These are phyloP conservation scores for Candida boidinii DNA, from an alignment of 805 yeast species.

Conservation along the genomic window DNA sequence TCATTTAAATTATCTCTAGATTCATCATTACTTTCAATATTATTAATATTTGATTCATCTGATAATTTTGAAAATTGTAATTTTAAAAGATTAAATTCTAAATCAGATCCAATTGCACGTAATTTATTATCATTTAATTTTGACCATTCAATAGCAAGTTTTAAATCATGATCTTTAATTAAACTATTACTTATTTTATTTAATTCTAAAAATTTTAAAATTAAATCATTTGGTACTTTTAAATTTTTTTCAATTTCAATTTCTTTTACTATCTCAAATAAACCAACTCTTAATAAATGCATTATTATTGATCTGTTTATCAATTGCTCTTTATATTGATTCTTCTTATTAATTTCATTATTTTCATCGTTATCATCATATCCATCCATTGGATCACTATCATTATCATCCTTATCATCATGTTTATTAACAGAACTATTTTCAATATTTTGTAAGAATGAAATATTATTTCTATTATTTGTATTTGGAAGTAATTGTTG, in stretches of 20 bases:
- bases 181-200: constrained; percentile 30
- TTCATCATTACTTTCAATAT: constrained; percentile 5
- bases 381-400: constrained; percentile 13
- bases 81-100: constrained; percentile 37
- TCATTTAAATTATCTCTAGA: constrained; percentile 1
- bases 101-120: constrained; percentile 27
- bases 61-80: constrained; percentile 29
- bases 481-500: too few species aligned
- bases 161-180: constrained; percentile 26
- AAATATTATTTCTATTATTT: too few species aligned
- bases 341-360: constrained; percentile 8
- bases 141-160: constrained; percentile 45
- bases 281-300: constrained; percentile 24
- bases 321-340: constrained; percentile 4
- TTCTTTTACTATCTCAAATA: constrained; percentile 13
- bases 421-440: too few species aligned
- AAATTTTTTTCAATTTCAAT: constrained; percentile 22
- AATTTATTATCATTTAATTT: constrained; percentile 17
- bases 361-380: constrained; percentile 20
- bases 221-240: constrained; percentile 17
- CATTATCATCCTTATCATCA: not conserved
- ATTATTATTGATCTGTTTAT: constrained; percentile 21
- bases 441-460: too few species aligned
- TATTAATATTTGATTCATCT: constrained; percentile 8
- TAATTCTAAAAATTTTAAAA: constrained; percentile 32